Base-by-base conservation (phyloP, 2,329 filamentous ascomycete species). In the Aureobasidium sp. region DNA sequence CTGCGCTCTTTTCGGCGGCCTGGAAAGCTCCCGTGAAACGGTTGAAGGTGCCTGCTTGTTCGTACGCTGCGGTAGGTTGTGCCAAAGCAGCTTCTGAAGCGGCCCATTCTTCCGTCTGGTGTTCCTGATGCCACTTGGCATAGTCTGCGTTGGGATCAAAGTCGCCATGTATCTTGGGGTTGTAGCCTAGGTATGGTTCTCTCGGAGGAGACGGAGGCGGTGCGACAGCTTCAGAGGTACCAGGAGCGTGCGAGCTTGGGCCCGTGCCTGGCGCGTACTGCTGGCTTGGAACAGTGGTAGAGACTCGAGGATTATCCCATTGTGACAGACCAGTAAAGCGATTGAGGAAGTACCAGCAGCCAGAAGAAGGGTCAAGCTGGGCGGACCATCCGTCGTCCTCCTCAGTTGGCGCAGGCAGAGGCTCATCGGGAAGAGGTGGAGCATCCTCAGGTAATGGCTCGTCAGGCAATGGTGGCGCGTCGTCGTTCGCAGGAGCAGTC, bases 101-200 rank as follows among this genome's bases (percentile, higher is more conserved):
- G 15, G 64, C 62, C 19, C 61, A 59, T 27, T 61, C 64, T 14
- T 64, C 65, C 57, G 70, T 70, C 24, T 78, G 73, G 48, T 73
- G 69, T 47, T 66, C 58, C 37, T 70, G 62, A 60, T 73, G 71
- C 39, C 63, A 72, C 48, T 70, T 79, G 12, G 94, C 93, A 73
- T 99, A 99, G 78, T 91, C 89, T n/a, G 94, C 93, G 64, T 87
- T 94, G 4, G 92, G 91, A 70, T 99, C 94, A 78, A 97, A 99
- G 77, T 92, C 89, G 68, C 94, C 94, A 73, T 99, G 94, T 49
- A 99, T 93, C 27, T 91, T 89, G 1, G 94, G 94, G 72, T 97
- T 96, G 77, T 99, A 99, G 64, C 93, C 91, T 63, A 87, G 87
- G 5, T 81, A 82, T 24, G 83, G 76, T 60, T 76, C 67, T 67